A percentile compares a stretch with the other conserved stretches of the same genome.
Evolutionary conservation across 768 basidiomycete species (phyloP).

Genomic region (Chalciporus sphaerocephalus): DNA sequence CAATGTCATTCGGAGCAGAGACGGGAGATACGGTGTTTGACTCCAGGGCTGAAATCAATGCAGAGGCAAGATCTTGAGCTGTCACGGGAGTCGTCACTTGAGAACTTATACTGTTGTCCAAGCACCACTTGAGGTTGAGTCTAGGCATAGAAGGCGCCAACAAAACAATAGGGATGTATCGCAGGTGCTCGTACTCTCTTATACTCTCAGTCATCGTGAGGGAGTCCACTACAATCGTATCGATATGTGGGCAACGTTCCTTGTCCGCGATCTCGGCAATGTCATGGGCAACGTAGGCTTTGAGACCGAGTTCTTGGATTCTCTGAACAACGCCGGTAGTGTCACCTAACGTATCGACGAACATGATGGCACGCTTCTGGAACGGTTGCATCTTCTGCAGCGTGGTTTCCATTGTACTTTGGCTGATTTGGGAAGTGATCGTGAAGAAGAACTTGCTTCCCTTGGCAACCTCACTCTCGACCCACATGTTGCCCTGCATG

Average conservation of each 20-base stretch:
- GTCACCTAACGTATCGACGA: conserved; percentile 82
- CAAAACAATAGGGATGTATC: conserved; percentile 95
- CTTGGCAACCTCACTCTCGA: conserved; percentile 88
- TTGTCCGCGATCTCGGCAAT: conserved; percentile 81
- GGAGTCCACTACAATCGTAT: conserved; percentile 94
- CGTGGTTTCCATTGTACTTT: conserved; percentile 67
- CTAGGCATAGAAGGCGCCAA: conserved; percentile 74
- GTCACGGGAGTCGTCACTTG: conserved; percentile 90
- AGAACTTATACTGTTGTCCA: conserved; percentile 93
- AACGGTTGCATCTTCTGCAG: conserved; percentile 82
- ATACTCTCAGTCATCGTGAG: conserved; percentile 79
- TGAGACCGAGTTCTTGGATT: conserved; percentile 75
- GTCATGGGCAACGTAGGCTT: conserved; percentile 69
- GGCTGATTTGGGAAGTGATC: conserved; percentile 80
- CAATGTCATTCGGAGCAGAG: conserved; percentile 77
- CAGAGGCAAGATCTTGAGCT: conserved; percentile 84
- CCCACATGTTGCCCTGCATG: conserved; percentile 99
- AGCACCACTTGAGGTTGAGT: conserved; percentile 88
- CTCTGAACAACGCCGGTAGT: conserved; percentile 69
- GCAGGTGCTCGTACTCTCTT: conserved; percentile 87
- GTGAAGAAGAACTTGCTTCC: conserved; percentile 98
- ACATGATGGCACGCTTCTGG: conserved; percentile 82
- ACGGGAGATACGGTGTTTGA: conserved; percentile 90
- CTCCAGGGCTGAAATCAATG: conserved; percentile 90
- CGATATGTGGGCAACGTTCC: conserved; percentile 81